Base-by-base conservation (phyloP, 2,329 filamentous ascomycete genomes). In the Aschersonia sp. region DNA sequence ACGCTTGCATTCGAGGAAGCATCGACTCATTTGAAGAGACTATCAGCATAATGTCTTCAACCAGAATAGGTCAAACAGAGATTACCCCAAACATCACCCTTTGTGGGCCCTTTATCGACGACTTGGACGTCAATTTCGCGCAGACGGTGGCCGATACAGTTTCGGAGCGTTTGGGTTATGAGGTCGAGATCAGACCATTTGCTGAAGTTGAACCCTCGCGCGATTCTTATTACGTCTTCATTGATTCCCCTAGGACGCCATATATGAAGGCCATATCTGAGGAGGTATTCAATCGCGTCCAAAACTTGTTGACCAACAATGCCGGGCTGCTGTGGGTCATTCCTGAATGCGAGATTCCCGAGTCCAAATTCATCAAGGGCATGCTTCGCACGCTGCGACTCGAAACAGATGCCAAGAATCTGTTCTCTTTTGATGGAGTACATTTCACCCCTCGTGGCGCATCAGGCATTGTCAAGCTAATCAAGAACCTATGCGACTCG, bases 291-390 rank as follows among this genome's bases (percentile, higher is more conserved):
- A 45, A 51, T 3, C 20, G 29, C 2, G n/a, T 53, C 9, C 41
- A 50, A 38, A n/a, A 29, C 40, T 5, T 52, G 29, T 45, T 53
- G 4, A 30, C 47, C 10, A n/a, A 48, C n/a, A 47, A 40, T 7
- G 40, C 31, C 5, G 52, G 50, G 6, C 40, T 52, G 12, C 30
- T 53, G 10, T 53, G 52, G 52, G 50, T 48, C 9, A 44, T 48
- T 10, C 52, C 47, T 5, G 45, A 50, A 30, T 31, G 41, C 30
- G 42, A 35, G 20, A 5, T 30, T 4, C 52, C 49, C 10, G 52
- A 53, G 12, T 35, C 44, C 31, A 43, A 43, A 4, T 35, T 45
- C n/a, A 47, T 53, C 30, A 46, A 44, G 41, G 52, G 52, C 5
- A 46, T 53, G 5, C 45, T 53, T 9, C 50, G 45, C 7, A 45